These are phyloP conservation scores for Tephrocybe sp. DNA, from an alignment of 768 basidiomycete genomes.

Conservation along the genomic window DNA sequence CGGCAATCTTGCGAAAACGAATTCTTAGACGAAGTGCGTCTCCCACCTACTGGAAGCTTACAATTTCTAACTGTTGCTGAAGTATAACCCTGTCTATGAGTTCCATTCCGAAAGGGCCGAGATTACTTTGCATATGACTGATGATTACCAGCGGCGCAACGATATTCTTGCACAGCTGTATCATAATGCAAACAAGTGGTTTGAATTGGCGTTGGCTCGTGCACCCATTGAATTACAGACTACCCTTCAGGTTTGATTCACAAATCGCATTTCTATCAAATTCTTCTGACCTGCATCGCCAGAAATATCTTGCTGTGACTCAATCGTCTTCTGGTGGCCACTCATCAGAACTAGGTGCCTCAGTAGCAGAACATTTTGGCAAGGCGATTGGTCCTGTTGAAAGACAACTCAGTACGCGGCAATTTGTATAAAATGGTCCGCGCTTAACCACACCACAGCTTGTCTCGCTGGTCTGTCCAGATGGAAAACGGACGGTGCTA, in stretches of 20 bases:
- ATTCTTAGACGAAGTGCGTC: constrained; percentile 79
- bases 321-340: constrained; percentile 68
- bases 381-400: constrained; percentile 78
- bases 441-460: constrained; percentile 29
- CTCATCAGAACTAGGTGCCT: constrained; percentile 86
- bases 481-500: constrained; percentile 80
- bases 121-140: constrained; percentile 77
- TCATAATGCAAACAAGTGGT: constrained; percentile 76
- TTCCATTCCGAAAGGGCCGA: constrained; percentile 77
- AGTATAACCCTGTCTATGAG: constrained; percentile 89
- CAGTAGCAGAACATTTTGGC: constrained; percentile 83
- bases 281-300: not conserved
- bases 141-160: constrained; percentile 82
- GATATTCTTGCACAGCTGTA: constrained; percentile 78
- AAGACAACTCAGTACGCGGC: constrained; percentile 65
- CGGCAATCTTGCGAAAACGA: constrained; percentile 89
- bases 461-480: constrained; percentile 52
- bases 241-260: constrained; percentile 72
- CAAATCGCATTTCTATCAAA: not conserved
- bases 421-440: not conserved
- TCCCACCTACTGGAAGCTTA: not conserved
- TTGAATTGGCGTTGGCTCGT: constrained; percentile 79
- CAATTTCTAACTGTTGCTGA: not conserved
- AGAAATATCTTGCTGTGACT: constrained; percentile 88
- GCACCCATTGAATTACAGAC: constrained; percentile 93